A percentile compares a stretch with the other conserved stretches of the same genome.
These are phyloP conservation scores for Galerina sulciceps DNA, from an alignment of 768 basidiomycete genomes.

Conservation along the genomic window DNA sequence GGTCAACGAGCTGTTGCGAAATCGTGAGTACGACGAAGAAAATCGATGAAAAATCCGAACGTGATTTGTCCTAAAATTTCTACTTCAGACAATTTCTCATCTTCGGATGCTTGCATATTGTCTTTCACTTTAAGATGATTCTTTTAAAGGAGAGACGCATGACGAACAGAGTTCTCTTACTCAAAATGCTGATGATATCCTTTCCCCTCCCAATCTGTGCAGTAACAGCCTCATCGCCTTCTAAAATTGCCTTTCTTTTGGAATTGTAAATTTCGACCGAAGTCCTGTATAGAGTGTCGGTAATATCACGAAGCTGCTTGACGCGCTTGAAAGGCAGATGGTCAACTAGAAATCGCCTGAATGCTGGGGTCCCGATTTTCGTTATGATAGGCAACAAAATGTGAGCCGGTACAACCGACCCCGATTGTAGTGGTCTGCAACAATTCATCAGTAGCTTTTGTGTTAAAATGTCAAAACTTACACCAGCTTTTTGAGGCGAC, in stretches of 20 bases:
- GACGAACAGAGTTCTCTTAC: slow-evolving; percentile 31
- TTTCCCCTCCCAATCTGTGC: slow-evolving; percentile 42
- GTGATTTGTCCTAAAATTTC: slow-evolving; percentile 38
- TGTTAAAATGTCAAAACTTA: slow-evolving; percentile 16
- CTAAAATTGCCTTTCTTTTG: slow-evolving; percentile 38
- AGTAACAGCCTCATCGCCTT: slow-evolving; percentile 36
- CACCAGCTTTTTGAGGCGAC: slow-evolving; percentile 33
- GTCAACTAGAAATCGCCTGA: slow-evolving; percentile 39
- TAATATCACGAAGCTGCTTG: slow-evolving; percentile 33
- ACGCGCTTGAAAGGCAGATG: slow-evolving; percentile 34
- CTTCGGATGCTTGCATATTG: slow-evolving; percentile 34
- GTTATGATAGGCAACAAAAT: slow-evolving; percentile 18
- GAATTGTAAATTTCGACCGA: slow-evolving; percentile 39
- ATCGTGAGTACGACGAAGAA: neutral
- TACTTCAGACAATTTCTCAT: slow-evolving; percentile 35
- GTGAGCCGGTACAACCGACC: slow-evolving; percentile 8
- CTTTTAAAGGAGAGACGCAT: neutral
- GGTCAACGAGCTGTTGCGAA: slow-evolving; percentile 26
- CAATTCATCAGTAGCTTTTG: neutral
- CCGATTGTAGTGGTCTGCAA: slow-evolving; percentile 18
- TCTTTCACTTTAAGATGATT: slow-evolving; percentile 32
- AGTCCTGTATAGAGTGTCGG: slow-evolving; percentile 36
- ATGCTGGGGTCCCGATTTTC: slow-evolving; percentile 29
- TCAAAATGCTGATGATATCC: slow-evolving; percentile 51
- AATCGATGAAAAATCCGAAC: slow-evolving; percentile 6